Conservation (phyloP, 176 grass and related monocot genomes). For the Avena sativa region DNA sequence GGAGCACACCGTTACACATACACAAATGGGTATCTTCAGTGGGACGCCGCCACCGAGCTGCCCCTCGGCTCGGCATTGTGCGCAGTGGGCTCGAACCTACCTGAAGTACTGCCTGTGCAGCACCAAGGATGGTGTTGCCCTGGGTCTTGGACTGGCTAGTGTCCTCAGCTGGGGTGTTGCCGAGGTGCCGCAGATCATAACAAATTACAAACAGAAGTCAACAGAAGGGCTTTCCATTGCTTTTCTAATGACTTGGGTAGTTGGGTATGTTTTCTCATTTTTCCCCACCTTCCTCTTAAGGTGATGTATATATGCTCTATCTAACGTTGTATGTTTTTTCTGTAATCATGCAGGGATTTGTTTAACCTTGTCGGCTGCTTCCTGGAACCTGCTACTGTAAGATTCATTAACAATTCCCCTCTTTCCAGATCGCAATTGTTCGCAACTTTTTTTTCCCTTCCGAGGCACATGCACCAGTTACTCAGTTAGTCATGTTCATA, state of each 20-base stretch:
- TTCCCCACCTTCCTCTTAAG: slow-evolving; percentile 20
- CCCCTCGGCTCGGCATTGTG: slow-evolving; percentile 47
- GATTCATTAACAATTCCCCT: slow-evolving; percentile 28
- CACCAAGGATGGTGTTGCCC: slow-evolving; percentile 60
- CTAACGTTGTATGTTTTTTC: slow-evolving; percentile 11
- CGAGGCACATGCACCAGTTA: slow-evolving; percentile 11
- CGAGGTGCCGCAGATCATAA: slow-evolving; percentile 91
- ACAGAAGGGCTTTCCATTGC: slow-evolving; percentile 85
- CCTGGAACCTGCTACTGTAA: slow-evolving; percentile 94
- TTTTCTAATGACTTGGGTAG: slow-evolving; percentile 89
- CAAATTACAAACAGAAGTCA: slow-evolving; percentile 81
- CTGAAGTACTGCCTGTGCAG: slow-evolving; percentile 82
- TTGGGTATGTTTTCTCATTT: slow-evolving; percentile 69
- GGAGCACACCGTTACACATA: neutral
- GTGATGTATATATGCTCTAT: neutral
- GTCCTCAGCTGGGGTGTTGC: slow-evolving; percentile 88
- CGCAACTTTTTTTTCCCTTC: neutral
- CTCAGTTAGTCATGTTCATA: slow-evolving; percentile 18
- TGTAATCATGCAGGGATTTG: slow-evolving; percentile 72
- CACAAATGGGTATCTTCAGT: slow-evolving; percentile 59
- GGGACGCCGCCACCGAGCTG: slow-evolving; percentile 44
- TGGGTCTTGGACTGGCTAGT: slow-evolving; percentile 73
- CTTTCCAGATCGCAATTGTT: neutral
- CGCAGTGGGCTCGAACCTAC: slow-evolving; percentile 73
- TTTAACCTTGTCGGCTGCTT: slow-evolving; percentile 92